Base-by-base conservation (phyloP, 352 stramenopile genomes). In the Globisporangium canariense region DNA sequence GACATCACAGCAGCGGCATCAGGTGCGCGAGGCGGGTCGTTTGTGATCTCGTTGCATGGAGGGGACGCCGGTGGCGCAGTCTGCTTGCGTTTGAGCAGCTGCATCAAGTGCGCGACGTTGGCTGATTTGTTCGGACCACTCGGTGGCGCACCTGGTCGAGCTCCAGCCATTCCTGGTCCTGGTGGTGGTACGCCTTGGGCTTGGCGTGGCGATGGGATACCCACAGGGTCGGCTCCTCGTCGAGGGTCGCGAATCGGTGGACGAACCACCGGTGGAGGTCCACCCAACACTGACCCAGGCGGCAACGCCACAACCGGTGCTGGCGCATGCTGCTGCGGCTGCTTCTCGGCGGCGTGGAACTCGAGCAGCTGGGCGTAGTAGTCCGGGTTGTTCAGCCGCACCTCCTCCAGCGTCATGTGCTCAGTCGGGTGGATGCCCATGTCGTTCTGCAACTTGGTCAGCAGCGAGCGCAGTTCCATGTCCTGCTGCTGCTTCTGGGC, bases 381-480 rank as follows among this genome's bases (percentile, higher is more conserved):
- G 46, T 82, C 81, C 16, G 87, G 85, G 66, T 95, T 94, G 73
- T 92, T 84, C 36, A 81, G 75, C n/a, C 85, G 83, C 65, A 95
- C 87, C 79, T 95, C 82, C 63, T 95, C 87, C 34, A 95, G 73
- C 58, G 80, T 86, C 75, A 95, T 86, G 70, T 95, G 87, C 64
- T 93, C 78, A 1, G 85, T 92, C 50, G 87, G 87, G 63, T 95
- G 87, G 59, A 95, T 93, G 2, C 77, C 81, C 82, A 94, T 93
- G 47, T 95, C 87, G 51, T 93, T 95, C 69, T 95, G 87, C 30
- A 95, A 70, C 67, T 87, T 81, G n/a, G 84, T 93, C 22, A 95
- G 73, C 47, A 95, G 74, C 10, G 78, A 82, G 3, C 87, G 83
- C 34, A 95, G 71, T 66, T 91, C 85, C 80, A 93, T 83, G 58